Evolutionary conservation across 768 basidiomycete genomes (phyloP).

Genomic region (Cytidiella melzeri): DNA sequence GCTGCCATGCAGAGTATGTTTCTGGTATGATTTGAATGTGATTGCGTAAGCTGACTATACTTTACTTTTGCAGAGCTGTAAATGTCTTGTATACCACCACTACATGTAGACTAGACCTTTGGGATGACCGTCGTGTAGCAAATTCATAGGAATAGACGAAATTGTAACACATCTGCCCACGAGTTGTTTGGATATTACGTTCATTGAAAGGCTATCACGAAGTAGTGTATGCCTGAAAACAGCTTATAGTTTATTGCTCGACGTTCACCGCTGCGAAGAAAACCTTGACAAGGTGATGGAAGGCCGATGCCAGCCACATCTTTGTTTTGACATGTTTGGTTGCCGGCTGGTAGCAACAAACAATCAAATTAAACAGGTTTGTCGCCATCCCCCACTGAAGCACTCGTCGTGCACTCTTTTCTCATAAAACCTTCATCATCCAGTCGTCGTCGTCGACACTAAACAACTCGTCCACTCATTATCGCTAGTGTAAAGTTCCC

Average conservation of each 20-base stretch:
- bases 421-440: conserved; percentile 11
- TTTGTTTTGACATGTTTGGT: conserved; percentile 9
- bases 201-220: too few relatives aligned
- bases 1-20: conserved; percentile 86
- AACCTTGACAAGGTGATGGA: too few relatives aligned
- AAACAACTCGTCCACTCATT: conserved; percentile 35
- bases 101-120: neutral
- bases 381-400: neutral
- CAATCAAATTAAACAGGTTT: conserved; percentile 3
- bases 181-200: too few relatives aligned
- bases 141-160: too few relatives aligned
- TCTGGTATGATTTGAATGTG: neutral
- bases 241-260: too few relatives aligned
- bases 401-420: conserved; percentile 3
- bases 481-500: conserved; percentile 10
- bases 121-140: too few relatives aligned
- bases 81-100: neutral
- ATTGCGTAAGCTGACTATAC: neutral
- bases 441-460: conserved; percentile 29
- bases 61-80: conserved; percentile 7
- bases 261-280: too few relatives aligned
- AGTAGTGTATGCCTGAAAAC: too few relatives aligned
- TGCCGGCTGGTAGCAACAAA: conserved; percentile 6
- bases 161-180: too few relatives aligned
- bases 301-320: conserved; percentile 6